Percentiles rank a stretch among this genome's conserved stretches.
phyloP scores from a whole-genome alignment of 2,329 filamentous ascomycete genomes.

The Ceratocystis smalleyi region DNA sequence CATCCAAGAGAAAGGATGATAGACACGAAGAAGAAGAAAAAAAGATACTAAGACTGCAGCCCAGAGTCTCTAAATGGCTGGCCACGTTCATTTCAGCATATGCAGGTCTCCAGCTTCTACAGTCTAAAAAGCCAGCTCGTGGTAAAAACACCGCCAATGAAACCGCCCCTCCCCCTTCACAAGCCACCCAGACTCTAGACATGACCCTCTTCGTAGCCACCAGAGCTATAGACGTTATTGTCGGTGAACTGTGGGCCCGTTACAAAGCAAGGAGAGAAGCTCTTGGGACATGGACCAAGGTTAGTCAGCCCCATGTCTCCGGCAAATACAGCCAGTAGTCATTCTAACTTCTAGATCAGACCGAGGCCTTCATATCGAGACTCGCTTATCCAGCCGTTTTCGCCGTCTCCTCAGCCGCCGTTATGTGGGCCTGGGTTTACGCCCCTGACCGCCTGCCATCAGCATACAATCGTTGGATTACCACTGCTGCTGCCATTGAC shows the following conservation, averaged over 20 bases:
- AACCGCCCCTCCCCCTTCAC: constrained; percentile 19
- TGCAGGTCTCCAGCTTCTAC: constrained; percentile 40
- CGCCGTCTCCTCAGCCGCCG: constrained; percentile 51
- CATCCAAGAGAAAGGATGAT: no score
- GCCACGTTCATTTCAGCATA: constrained; percentile 44
- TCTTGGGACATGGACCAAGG: constrained; percentile 32
- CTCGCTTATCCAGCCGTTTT: constrained; percentile 54
- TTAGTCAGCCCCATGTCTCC: constrained; percentile 21
- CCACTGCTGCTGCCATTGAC: constrained; percentile 60
- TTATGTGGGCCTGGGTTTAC: constrained; percentile 90
- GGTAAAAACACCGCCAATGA: constrained; percentile 27
- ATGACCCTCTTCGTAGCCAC: constrained; percentile 64
- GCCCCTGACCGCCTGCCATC: constrained; percentile 51
- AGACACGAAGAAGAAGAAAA: no score
- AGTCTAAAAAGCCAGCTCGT: constrained; percentile 33
- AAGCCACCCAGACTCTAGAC: constrained; percentile 55
- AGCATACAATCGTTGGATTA: constrained; percentile 71
- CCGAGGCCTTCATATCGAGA: constrained; percentile 25
- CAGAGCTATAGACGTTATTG: constrained; percentile 55
- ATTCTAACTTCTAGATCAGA: constrained; percentile 15
- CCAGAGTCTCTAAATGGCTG: constrained; percentile 30
- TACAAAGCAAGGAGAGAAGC: constrained; percentile 31
- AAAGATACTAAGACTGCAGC: neutral
- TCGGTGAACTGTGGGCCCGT: constrained; percentile 49
- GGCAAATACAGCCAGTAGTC: neutral